A percentile compares a stretch with the other conserved stretches of the same genome.
These are phyloP conservation scores for Penicillium cosmopolitanum DNA, from an alignment of 495 filamentous ascomycete species.

Conservation along the genomic window DNA sequence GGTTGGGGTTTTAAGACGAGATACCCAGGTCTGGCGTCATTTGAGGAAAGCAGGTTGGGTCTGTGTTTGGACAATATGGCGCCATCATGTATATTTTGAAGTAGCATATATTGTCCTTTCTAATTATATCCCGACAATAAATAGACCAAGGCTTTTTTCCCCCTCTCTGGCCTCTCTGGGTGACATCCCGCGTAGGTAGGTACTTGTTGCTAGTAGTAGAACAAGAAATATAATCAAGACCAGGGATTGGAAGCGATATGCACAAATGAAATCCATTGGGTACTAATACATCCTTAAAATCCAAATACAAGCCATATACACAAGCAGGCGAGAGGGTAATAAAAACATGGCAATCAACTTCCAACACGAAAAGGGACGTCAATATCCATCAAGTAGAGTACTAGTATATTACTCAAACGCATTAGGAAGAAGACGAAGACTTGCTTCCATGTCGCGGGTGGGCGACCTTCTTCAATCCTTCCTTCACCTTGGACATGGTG, in stretches of 20 bases:
- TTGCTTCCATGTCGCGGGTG: constrained; percentile 20
- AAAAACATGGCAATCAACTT: background rate
- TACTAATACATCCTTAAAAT: constrained; percentile 15
- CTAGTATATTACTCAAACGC: background rate
- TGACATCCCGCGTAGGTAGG: too few relatives aligned
- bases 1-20: background rate
- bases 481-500: constrained; percentile 36
- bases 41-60: background rate
- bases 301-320: background rate
- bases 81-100: background rate
- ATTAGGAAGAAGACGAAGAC: background rate
- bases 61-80: background rate
- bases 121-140: background rate
- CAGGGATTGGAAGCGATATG: background rate
- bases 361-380: background rate
- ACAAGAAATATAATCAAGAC: too few relatives aligned
- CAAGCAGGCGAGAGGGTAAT: constrained; percentile 4
- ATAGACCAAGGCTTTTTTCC: background rate
- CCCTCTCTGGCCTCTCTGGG: too few relatives aligned
- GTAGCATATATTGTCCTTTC: background rate
- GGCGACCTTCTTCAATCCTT: constrained; percentile 34
- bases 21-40: constrained; percentile 1
- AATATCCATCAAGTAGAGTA: constrained; percentile 1
- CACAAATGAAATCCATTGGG: constrained; percentile 1
- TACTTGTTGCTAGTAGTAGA: too few relatives aligned